A percentile compares a stretch with the other conserved stretches of the same genome.
Conservation (phyloP, 2,329 filamentous ascomycete genomes). For the Cercospora sp. region DNA sequence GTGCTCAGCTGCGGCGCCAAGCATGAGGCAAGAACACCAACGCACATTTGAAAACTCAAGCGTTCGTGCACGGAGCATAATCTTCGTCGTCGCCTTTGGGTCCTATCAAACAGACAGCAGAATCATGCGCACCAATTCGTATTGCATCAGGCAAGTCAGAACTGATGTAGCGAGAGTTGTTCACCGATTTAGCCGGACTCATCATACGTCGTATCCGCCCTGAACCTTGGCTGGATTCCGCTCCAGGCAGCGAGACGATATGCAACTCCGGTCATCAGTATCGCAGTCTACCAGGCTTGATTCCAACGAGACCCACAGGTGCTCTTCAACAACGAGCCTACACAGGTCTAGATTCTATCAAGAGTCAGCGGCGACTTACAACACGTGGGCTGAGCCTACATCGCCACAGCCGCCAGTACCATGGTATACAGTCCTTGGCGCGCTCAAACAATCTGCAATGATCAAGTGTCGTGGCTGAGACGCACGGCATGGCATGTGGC, state of each 20-base stretch:
- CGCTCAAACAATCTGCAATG: neutral
- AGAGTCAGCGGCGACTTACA: neutral
- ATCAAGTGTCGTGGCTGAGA: neutral
- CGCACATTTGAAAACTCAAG: neutral
- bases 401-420: neutral
- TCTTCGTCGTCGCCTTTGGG: neutral
- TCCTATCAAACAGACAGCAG: neutral
- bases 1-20: neutral
- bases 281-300: neutral
- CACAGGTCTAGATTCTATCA: neutral
- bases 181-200: neutral
- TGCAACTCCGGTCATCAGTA: neutral
- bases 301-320: neutral
- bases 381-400: neutral
- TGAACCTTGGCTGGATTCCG: neutral
- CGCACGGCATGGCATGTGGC: neutral
- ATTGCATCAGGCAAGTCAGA: neutral
- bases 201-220: neutral
- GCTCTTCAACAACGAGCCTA: neutral
- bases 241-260: neutral
- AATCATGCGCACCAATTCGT: neutral
- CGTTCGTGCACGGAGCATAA: neutral
- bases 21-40: neutral
- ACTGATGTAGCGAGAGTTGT: neutral
- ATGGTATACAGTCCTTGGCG: neutral